Conservation (phyloP, 2,329 filamentous ascomycete species). For the Penicillium crustosum region DNA sequence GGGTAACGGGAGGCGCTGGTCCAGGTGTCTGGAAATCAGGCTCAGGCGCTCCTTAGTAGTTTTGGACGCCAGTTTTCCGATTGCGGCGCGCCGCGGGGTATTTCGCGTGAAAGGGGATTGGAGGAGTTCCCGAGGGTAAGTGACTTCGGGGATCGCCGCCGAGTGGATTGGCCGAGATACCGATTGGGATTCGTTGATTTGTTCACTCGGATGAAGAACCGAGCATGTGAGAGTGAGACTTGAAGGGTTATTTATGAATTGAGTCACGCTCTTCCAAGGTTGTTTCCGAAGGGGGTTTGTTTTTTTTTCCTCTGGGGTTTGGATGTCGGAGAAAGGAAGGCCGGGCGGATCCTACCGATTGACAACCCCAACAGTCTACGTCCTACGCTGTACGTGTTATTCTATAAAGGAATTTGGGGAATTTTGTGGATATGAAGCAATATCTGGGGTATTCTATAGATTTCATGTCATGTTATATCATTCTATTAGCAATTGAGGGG, state of each 20-base stretch:
- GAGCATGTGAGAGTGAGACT: neutral
- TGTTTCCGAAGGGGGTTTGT: neutral
- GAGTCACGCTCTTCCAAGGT: neutral
- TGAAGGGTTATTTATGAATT: conserved; percentile 10
- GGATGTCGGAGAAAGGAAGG: conserved; percentile 7
- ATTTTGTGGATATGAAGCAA: neutral
- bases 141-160: conserved; percentile 29
- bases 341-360: conserved; percentile 21
- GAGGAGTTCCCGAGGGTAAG: conserved; percentile 26
- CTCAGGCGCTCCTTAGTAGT: conserved; percentile 54
- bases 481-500: neutral
- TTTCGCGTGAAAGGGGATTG: conserved; percentile 13
- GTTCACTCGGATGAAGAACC: conserved; percentile 5
- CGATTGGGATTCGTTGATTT: conserved; percentile 16
- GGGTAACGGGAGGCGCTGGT: conserved; percentile 54
- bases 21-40: conserved; percentile 63
- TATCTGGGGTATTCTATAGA: neutral
- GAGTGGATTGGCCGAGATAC: conserved; percentile 3
- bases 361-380: neutral
- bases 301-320: neutral
- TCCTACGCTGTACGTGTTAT: conserved; percentile 17
- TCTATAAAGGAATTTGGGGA: conserved; percentile 1
- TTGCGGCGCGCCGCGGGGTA: conserved; percentile 36
- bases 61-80: conserved; percentile 50
- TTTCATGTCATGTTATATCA: neutral